A percentile compares a stretch with the other conserved stretches of the same genome.
phyloP scores from a whole-genome alignment of 176 grass and related monocot species.

The Phoenix dactylifera region DNA sequence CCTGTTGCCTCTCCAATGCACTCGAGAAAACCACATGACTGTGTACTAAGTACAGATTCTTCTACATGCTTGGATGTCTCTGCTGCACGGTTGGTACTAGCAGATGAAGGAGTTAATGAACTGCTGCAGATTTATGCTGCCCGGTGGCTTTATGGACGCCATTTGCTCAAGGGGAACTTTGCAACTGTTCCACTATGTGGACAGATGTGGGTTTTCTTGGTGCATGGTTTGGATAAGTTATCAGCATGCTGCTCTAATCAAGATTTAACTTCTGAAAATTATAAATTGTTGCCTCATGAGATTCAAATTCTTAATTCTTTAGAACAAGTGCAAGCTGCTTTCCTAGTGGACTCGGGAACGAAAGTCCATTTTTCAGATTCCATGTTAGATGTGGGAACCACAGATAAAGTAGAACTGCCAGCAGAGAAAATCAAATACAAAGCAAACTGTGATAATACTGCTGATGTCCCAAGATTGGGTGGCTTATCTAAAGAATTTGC shows the following conservation, averaged over 20 bases:
- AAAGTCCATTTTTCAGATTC: slow-evolving; percentile 56
- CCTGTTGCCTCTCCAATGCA: slow-evolving; percentile 4
- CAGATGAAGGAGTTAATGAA: slow-evolving; percentile 62
- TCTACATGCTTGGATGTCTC: slow-evolving; percentile 37
- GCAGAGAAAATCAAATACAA: slow-evolving; percentile 2
- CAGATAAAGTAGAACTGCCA: slow-evolving; percentile 12
- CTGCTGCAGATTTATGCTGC: slow-evolving; percentile 50
- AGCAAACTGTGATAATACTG: slow-evolving; percentile 16
- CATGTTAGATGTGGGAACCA: slow-evolving; percentile 18
- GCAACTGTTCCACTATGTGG: slow-evolving; percentile 54
- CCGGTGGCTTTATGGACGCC: slow-evolving; percentile 55
- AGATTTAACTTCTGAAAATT: slow-evolving; percentile 20
- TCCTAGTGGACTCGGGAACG: slow-evolving; percentile 38
- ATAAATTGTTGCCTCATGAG: slow-evolving; percentile 6
- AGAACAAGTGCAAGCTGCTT: background rate
- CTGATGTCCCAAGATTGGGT: slow-evolving; percentile 36
- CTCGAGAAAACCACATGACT: slow-evolving; percentile 24
- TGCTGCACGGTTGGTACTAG: slow-evolving; percentile 45
- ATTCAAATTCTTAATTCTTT: slow-evolving; percentile 20
- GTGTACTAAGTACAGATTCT: slow-evolving; percentile 26
- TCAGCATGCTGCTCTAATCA: slow-evolving; percentile 18
- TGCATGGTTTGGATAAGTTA: slow-evolving; percentile 32
- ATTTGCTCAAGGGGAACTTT: slow-evolving; percentile 70
- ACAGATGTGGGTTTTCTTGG: slow-evolving; percentile 48
- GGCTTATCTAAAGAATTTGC: slow-evolving; percentile 66